phyloP scores from a whole-genome alignment of 2,329 filamentous ascomycete genomes.

The Monilinia fructigena region DNA sequence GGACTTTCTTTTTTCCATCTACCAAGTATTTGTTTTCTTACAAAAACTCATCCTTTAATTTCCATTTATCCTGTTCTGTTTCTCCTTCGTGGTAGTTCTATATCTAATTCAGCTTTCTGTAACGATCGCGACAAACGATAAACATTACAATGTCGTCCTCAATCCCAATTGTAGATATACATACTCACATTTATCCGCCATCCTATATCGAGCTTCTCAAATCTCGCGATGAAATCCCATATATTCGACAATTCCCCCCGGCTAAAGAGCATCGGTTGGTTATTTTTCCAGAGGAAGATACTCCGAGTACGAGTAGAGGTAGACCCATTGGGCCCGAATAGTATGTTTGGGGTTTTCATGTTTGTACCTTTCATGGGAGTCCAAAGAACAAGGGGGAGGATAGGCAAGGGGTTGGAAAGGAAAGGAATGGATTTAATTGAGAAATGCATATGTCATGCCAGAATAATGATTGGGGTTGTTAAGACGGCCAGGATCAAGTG shows the following conservation, averaged over 20 bases:
- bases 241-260: slow-evolving; percentile 65
- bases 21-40: background rate
- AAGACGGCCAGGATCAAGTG: background rate
- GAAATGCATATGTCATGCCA: background rate
- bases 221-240: slow-evolving; percentile 61
- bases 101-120: no score
- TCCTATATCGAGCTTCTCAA: slow-evolving; percentile 61
- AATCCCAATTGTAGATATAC: slow-evolving; percentile 59
- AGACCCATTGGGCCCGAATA: slow-evolving; percentile 82
- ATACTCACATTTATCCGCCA: slow-evolving; percentile 69
- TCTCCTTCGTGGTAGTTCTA: background rate
- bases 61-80: background rate
- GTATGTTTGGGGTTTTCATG: slow-evolving; percentile 46
- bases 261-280: slow-evolving; percentile 61
- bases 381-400: background rate
- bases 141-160: slow-evolving; percentile 28
- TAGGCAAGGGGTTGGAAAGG: no score
- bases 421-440: background rate
- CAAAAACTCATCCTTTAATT: background rate
- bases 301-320: slow-evolving; percentile 61
- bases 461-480: background rate
- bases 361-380: background rate
- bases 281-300: slow-evolving; percentile 59
- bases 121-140: background rate
- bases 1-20: background rate